Evolutionary conservation across 805 yeast species (phyloP).

Genomic region (Nakazawaea ishiwadae): DNA sequence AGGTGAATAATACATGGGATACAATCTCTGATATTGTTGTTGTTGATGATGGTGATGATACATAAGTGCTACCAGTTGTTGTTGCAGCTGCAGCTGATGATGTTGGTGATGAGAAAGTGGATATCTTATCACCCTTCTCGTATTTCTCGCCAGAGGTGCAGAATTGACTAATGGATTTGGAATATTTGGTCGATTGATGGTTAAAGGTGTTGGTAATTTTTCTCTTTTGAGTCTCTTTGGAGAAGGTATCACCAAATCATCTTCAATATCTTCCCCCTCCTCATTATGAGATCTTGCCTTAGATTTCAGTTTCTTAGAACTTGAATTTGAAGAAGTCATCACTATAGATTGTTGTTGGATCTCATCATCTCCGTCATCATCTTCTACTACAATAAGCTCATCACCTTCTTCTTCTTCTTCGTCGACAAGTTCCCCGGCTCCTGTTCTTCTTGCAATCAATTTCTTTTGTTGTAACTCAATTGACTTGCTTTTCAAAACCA

Average conservation of each 20-base stretch:
- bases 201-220: constrained; percentile 8
- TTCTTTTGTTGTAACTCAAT: constrained; percentile 7
- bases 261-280: background rate
- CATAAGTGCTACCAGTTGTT: background rate
- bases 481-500: constrained; percentile 6
- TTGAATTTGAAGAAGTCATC: too few species aligned
- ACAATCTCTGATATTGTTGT: background rate
- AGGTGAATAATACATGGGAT: background rate
- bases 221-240: constrained; percentile 9
- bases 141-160: constrained; percentile 1
- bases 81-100: background rate
- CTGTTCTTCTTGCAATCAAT: constrained; percentile 3
- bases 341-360: background rate
- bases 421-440: background rate
- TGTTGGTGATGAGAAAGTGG: too few species aligned
- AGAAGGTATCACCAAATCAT: constrained; percentile 1
- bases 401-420: background rate
- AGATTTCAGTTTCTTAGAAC: too few species aligned
- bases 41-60: background rate
- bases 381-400: background rate
- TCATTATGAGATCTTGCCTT: too few species aligned
- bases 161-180: constrained; percentile 4
- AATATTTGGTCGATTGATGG: background rate
- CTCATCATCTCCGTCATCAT: background rate
- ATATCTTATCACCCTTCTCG: background rate